phyloP scores from a whole-genome alignment of 345 rosid genomes.

The Cardamine occulta region DNA sequence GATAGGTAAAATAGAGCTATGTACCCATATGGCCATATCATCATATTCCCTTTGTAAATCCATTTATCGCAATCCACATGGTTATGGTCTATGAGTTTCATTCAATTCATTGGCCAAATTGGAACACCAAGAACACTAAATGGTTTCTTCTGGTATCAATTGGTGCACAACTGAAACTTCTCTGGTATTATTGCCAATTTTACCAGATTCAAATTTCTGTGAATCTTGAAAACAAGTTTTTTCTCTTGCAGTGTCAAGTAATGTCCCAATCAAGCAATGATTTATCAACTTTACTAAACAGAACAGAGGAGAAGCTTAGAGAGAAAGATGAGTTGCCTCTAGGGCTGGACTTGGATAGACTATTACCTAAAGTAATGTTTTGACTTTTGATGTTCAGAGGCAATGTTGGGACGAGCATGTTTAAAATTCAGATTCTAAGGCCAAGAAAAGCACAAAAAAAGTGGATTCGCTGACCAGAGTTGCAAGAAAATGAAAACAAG shows the following conservation, averaged over 20 bases:
- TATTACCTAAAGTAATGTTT: no score
- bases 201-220: neutral
- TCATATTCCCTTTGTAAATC: neutral
- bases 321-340: neutral
- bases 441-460: slow-evolving; percentile 12
- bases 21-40: no score
- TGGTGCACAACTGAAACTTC: neutral
- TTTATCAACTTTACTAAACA: neutral
- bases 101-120: neutral
- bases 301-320: neutral
- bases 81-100: neutral
- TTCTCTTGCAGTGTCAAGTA: neutral
- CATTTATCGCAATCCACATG: neutral
- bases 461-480: slow-evolving; percentile 41
- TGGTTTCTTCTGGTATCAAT: neutral
- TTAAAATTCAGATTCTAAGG: slow-evolving; percentile 31
- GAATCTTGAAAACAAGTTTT: neutral
- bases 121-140: neutral
- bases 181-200: neutral
- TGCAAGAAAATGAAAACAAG: slow-evolving; percentile 22
- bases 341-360: neutral
- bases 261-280: neutral
- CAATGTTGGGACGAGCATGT: slow-evolving; percentile 35
- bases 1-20: neutral
- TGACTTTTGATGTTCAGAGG: slow-evolving; percentile 30